Percentiles rank a stretch among this genome's conserved stretches.
phyloP scores from a whole-genome alignment of 2,329 filamentous ascomycete genomes.

The Dothidotthia symphoricarpi region DNA sequence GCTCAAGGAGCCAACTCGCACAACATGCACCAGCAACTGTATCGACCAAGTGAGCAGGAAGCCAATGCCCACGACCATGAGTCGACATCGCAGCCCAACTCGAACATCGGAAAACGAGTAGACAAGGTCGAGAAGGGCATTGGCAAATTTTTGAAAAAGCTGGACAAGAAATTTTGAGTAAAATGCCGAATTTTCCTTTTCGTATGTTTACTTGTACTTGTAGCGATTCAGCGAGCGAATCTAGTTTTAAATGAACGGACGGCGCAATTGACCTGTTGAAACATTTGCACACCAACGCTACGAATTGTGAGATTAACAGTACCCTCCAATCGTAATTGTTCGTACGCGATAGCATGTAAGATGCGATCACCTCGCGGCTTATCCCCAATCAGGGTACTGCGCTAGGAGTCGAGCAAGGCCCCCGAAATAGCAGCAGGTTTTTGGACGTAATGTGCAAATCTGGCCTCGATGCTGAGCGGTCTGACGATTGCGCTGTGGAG shows the following conservation, averaged over 20 bases:
- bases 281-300: too few species aligned
- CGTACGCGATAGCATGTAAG: background rate
- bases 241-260: background rate
- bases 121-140: slow-evolving; percentile 68
- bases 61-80: slow-evolving; percentile 27
- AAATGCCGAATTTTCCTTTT: slow-evolving; percentile 1
- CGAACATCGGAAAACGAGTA: slow-evolving; percentile 64
- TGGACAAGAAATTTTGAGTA: slow-evolving; percentile 67
- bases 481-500: too few species aligned
- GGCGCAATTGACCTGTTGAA: too few species aligned
- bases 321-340: too few species aligned
- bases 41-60: slow-evolving; percentile 66
- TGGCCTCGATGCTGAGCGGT: slow-evolving; percentile 15
- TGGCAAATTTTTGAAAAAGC: slow-evolving; percentile 70
- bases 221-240: slow-evolving; percentile 15
- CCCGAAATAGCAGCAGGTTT: slow-evolving; percentile 29
- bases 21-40: slow-evolving; percentile 65
- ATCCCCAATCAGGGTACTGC: slow-evolving; percentile 14
- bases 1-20: slow-evolving; percentile 47
- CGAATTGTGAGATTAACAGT: too few species aligned
- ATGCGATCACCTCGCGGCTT: slow-evolving; percentile 12
- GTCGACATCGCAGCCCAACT: slow-evolving; percentile 34
- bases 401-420: slow-evolving; percentile 14
- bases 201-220: background rate
- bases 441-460: slow-evolving; percentile 13